phyloP scores from a whole-genome alignment of 108 stramenopile species.

The Epithemia pelagica region DNA sequence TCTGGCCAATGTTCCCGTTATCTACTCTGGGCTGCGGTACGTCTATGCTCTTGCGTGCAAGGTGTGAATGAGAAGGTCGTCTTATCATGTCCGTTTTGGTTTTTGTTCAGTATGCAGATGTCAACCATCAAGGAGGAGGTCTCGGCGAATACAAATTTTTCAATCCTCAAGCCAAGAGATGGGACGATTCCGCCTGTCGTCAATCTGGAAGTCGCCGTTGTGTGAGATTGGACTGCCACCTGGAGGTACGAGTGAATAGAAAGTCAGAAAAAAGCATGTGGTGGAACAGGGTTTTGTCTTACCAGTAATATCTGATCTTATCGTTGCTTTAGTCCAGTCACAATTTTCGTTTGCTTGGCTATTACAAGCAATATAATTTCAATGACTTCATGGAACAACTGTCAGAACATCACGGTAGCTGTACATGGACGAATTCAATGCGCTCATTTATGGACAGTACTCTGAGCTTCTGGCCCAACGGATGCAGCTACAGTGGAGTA shows the following conservation, averaged over 20 bases:
- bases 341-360: constrained; percentile 40
- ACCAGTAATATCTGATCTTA: background rate
- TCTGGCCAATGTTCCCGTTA: constrained; percentile 36
- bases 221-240: constrained; percentile 60
- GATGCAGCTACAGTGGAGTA: constrained; percentile 9
- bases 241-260: constrained; percentile 3
- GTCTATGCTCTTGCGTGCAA: constrained; percentile 5
- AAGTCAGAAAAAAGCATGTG: background rate
- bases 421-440: constrained; percentile 46
- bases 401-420: constrained; percentile 56
- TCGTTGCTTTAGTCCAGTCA: background rate
- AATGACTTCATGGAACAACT: constrained; percentile 57
- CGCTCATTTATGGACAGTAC: constrained; percentile 39
- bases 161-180: constrained; percentile 17
- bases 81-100: too few species aligned
- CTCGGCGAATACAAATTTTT: constrained; percentile 61
- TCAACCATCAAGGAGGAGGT: constrained; percentile 46
- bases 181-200: constrained; percentile 36
- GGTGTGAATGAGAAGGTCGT: too few species aligned
- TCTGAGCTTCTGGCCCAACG: constrained; percentile 23
- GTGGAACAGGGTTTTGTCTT: too few species aligned
- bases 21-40: constrained; percentile 59
- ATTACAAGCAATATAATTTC: constrained; percentile 47
- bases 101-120: constrained; percentile 60
- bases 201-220: constrained; percentile 25